Base-by-base conservation (phyloP, 805 yeast species). In the Candida jianshihensis region DNA sequence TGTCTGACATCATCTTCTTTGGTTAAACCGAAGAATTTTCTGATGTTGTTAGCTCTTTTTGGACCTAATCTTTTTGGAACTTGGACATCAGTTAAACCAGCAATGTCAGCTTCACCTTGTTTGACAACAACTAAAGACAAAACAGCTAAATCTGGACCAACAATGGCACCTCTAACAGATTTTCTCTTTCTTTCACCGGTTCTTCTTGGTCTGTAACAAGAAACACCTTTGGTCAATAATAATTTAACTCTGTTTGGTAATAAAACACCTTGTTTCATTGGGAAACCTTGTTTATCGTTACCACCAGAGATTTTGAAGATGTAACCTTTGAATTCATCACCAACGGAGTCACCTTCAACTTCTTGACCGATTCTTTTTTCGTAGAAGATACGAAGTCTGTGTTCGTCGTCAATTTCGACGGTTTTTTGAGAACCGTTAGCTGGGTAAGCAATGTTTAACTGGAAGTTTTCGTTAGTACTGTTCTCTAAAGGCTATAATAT, bases 211-310 rank as follows among this genome's bases (percentile, higher is more conserved):
- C 98, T 90, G 95, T 92, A 92, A 80, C 97, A 90, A 60, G 97
- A 86, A 77, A 75, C 82, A 64, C 90, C 96, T 74, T 87, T 81
- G 58, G 95, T 70, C 66, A 92, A 78, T 67, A 92, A 80, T 62
- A 92, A 81, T 70, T 85, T 88, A 61, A 92, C 97, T 82, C 98
- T 94, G 81, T 94, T 88, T 74, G 98, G 97, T 78, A 87, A 92
- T 81, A 92, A 76, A 54, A 92, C 98, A 83, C 98, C 98, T 76
- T 94, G 98, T 75, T 89, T 92, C 98, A 94, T 92, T 75, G 98
- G 97, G 96, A 92, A 92, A 78, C 98, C 98, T 79, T 92, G 98
- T 78, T 92, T 92, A 78, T 92, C 98, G 84, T 92, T 92, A 82
- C 98, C 98, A 68, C 98, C 98, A 61, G 97, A 73, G 71, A 92